These are phyloP conservation scores for Rhamnella rubrinervis DNA, from an alignment of 331 rosid species.

Conservation along the genomic window DNA sequence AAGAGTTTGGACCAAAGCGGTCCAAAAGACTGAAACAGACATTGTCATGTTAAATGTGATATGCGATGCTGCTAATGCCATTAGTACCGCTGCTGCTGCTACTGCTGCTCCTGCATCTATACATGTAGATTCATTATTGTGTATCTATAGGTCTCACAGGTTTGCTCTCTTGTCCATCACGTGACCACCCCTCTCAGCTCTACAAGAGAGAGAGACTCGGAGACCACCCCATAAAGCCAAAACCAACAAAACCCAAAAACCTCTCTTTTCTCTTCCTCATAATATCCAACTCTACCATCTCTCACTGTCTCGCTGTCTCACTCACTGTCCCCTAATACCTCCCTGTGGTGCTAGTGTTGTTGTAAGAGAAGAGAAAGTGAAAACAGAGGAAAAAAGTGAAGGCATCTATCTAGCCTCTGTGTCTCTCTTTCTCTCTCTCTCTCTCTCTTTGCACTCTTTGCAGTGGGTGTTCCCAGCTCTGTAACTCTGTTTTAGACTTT, in stretches of 20 bases:
- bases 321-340: slow-evolving; percentile 21
- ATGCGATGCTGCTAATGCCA: neutral
- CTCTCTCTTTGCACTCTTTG: slow-evolving; percentile 35
- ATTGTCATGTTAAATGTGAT: slow-evolving; percentile 38
- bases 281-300: neutral
- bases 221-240: slow-evolving; percentile 4
- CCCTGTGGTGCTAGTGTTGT: slow-evolving; percentile 31
- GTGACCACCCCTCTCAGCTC: slow-evolving; percentile 30
- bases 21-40: slow-evolving; percentile 32
- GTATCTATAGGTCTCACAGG: slow-evolving; percentile 12
- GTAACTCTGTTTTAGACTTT: slow-evolving; percentile 16
- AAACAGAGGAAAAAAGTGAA: slow-evolving; percentile 9
- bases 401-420: slow-evolving; percentile 18
- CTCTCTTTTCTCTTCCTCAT: neutral
- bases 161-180: slow-evolving; percentile 41
- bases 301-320: slow-evolving; percentile 11
- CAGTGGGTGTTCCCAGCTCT: slow-evolving; percentile 28
- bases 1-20: slow-evolving; percentile 45
- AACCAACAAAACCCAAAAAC: slow-evolving; percentile 25
- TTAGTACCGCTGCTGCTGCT: neutral
- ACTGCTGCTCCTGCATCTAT: neutral
- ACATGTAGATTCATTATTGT: slow-evolving; percentile 24
- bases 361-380: slow-evolving; percentile 21
- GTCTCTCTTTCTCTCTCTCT: slow-evolving; percentile 1
- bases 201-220: no score